Conservation (phyloP, 2,329 filamentous ascomycete genomes). For the Hypoxylon sp. region DNA sequence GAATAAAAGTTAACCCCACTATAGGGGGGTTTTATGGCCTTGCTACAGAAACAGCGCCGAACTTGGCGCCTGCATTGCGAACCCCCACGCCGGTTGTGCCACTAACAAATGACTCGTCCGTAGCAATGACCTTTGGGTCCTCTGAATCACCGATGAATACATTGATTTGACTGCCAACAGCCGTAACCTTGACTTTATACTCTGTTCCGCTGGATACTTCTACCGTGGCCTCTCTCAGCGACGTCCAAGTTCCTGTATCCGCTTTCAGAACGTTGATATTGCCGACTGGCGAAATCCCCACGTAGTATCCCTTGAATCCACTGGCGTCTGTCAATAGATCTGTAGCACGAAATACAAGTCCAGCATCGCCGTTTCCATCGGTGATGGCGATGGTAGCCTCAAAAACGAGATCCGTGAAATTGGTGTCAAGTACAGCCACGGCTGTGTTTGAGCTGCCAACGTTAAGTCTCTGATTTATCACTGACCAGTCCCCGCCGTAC, state of each 20-base stretch:
- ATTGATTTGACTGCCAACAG: slow-evolving; percentile 47
- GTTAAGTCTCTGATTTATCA: slow-evolving; percentile 50
- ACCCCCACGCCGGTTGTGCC: slow-evolving; percentile 52
- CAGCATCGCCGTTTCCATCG: slow-evolving; percentile 49
- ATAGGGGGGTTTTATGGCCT: slow-evolving; percentile 35
- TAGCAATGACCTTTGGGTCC: slow-evolving; percentile 40
- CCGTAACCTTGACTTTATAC: slow-evolving; percentile 49
- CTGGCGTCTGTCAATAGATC: slow-evolving; percentile 36
- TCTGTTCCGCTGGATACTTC: slow-evolving; percentile 32
- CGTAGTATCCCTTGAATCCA: slow-evolving; percentile 53
- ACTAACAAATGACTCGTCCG: slow-evolving; percentile 42
- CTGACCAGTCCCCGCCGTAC: slow-evolving; percentile 49
- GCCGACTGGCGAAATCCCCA: slow-evolving; percentile 43
- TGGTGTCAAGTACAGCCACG: slow-evolving; percentile 56
- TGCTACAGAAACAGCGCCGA: slow-evolving; percentile 52
- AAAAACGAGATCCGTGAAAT: slow-evolving; percentile 55
- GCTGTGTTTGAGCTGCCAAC: slow-evolving; percentile 40
- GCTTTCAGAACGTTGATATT: slow-evolving; percentile 48
- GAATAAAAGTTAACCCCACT: not conserved
- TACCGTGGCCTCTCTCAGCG: slow-evolving; percentile 25
- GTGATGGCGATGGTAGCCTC: slow-evolving; percentile 51
- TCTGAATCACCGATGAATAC: slow-evolving; percentile 52
- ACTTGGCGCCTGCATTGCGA: slow-evolving; percentile 40
- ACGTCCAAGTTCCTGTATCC: slow-evolving; percentile 38
- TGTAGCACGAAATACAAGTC: slow-evolving; percentile 57